Base-by-base conservation (phyloP, 208 protist species). In the Crithidia sp. region DNA sequence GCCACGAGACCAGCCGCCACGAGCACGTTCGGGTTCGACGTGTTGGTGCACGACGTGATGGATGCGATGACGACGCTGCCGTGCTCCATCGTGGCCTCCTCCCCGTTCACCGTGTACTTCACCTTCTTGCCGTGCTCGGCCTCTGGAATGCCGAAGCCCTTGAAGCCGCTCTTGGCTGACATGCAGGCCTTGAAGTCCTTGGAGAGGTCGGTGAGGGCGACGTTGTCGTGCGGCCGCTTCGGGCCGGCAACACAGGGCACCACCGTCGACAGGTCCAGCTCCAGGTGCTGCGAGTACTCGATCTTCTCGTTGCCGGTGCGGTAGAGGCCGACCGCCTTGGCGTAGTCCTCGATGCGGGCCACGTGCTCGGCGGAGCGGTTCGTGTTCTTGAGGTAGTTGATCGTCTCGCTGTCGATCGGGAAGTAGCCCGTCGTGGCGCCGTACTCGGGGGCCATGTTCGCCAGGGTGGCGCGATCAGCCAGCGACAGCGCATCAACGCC, bases 371-470 rank as follows among this genome's bases (percentile, higher is more conserved):
- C 43, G 40, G 71, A 71, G 75, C 97, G 89, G 74, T 86, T 93
- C 43, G 95, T 98, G 76, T 89, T 94, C 58, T 80, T 74, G 44
- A 99, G 86, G 82, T 97, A 99, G 54, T 89, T 83, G 49, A 99
- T 87, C 6, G 97, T 98, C 77, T 97, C 89, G 17, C 81, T 66
- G 78, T 99, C 98, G 65, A 98, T 94, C 47, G 98, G 96, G 89
- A 99, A 99, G 85, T 97, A 99, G 67, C 96, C 97, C 12, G 95
- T 94, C 36, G 95, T 98, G 66, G 97, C 97, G 61, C 96, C 97
- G 78, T 98, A 99, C 81, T 99, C 97, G 40, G 96, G 97, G n/a
- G 97, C 94, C 98, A 99, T 99, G 85, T 99, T 99, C 28, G 96
- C 93, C 61, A 99, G 88, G 13, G 97, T 99, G 53, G 95, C 91